These are phyloP conservation scores for Xylaria sp. DNA, from an alignment of 2,329 filamentous ascomycete genomes.

Conservation along the genomic window DNA sequence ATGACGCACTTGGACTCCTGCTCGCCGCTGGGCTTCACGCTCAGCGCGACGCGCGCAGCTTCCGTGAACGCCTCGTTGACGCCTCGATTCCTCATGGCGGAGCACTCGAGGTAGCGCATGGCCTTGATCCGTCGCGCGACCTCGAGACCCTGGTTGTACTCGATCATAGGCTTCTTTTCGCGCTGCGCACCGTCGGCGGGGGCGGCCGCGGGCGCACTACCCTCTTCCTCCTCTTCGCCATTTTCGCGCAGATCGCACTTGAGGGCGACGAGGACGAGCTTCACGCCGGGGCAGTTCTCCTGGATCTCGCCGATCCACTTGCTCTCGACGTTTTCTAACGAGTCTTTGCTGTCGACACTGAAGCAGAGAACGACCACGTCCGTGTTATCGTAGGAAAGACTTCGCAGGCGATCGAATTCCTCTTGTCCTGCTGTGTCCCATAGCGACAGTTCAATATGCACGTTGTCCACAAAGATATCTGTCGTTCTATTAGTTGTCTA, in stretches of 20 bases:
- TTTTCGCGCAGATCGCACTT: constrained; percentile 96
- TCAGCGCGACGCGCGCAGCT: constrained; percentile 90
- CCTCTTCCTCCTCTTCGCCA: constrained; percentile 74
- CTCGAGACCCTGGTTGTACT: constrained; percentile 90
- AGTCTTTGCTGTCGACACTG: constrained; percentile 94
- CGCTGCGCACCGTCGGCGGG: constrained; percentile 53
- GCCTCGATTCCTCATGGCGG: constrained; percentile 95
- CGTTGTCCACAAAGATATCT: constrained; percentile 98
- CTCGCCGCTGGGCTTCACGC: constrained; percentile 72
- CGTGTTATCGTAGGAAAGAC: constrained; percentile 95
- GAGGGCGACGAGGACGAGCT: constrained; percentile 91
- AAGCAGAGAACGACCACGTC: constrained; percentile 99
- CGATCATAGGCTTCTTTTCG: constrained; percentile 79
- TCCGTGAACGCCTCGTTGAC: constrained; percentile 99
- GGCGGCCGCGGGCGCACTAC: constrained; percentile 46
- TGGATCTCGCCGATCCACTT: constrained; percentile 99
- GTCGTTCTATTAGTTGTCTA: constrained; percentile 12
- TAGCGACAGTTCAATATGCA: constrained; percentile 95
- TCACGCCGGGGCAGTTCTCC: constrained; percentile 95
- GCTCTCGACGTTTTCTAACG: constrained; percentile 96
- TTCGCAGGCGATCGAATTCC: constrained; percentile 96
- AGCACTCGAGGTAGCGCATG: constrained; percentile 95
- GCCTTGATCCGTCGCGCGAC: constrained; percentile 93
- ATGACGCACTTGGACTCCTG: constrained; percentile 66
- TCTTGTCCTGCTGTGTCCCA: constrained; percentile 99